phyloP scores from a whole-genome alignment of 768 basidiomycete genomes.

The Rhodocollybia butyracea region DNA sequence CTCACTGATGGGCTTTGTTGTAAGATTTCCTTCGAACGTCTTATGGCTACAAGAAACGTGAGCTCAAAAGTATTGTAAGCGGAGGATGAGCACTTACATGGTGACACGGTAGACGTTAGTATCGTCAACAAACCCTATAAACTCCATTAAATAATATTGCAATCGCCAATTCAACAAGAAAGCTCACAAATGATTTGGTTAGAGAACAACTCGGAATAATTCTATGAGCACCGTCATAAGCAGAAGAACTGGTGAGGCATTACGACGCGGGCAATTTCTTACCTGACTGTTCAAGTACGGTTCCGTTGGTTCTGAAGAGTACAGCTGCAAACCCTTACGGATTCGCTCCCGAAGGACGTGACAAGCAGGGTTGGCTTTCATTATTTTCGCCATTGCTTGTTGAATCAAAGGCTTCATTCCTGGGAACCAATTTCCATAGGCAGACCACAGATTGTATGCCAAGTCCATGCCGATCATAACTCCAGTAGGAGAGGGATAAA shows the following conservation, averaged over 20 bases:
- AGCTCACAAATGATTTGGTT: constrained; percentile 94
- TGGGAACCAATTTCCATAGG: constrained; percentile 99
- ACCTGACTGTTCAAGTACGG: constrained; percentile 97
- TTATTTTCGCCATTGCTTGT: constrained; percentile 99
- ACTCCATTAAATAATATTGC: background rate
- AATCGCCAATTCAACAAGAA: background rate
- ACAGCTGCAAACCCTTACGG: constrained; percentile 95
- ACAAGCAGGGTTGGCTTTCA: constrained; percentile 98
- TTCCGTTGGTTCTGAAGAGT: constrained; percentile 98
- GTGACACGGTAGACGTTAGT: constrained; percentile 99
- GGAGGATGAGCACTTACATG: constrained; percentile 45
- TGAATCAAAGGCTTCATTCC: constrained; percentile 97
- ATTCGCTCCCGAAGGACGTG: constrained; percentile 99
- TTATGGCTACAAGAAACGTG: constrained; percentile 64
- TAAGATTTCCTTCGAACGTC: constrained; percentile 99
- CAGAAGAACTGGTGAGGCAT: background rate
- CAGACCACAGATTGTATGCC: constrained; percentile 98
- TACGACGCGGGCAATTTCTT: background rate
- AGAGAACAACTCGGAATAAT: constrained; percentile 93
- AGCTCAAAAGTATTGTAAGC: constrained; percentile 4
- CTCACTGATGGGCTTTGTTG: constrained; percentile 96
- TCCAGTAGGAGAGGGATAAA: constrained; percentile 98
- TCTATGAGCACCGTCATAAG: constrained; percentile 32
- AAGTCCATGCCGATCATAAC: constrained; percentile 99
- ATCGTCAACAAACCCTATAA: constrained; percentile 93